Base-by-base conservation (phyloP, 2,329 filamentous ascomycete genomes). In the Thelonectria rubi region DNA sequence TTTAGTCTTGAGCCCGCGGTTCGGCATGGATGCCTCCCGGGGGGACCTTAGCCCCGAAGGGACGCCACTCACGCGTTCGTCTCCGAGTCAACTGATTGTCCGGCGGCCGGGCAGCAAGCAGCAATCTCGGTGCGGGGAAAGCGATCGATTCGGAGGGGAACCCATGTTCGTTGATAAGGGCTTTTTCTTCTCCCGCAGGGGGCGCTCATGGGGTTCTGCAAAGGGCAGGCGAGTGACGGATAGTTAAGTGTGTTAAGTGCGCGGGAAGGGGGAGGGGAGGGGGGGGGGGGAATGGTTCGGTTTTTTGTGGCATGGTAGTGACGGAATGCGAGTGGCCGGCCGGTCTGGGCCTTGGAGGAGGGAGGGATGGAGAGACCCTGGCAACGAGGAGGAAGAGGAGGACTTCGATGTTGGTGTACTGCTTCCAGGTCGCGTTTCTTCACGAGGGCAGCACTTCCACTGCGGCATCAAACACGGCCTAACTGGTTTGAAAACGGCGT, bases 301-400 rank as follows among this genome's bases (percentile, higher is more conserved):
- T 32, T 48, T 55, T 20, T 42, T n/a, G 43, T 48, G 45, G 34
- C 17, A 42, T 17, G 43, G 43, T 20, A 45, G 43, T 39, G 12
- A 32, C 12, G 42, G 40, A 37, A 10, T 21, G 49, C 14, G 24
- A 42, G 20, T 24, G 8, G 40, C 18, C 21, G 42, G 20, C 17
- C 49, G 49, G 24, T 55, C 51, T 24, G 47, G 20, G 21, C 32
- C 43, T 47, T 55, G 32, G 43, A 24, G 43, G 20, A 55, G 18
- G 32, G 14, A n/a, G 32, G 32, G 21, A 45, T 7, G 26, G 12
- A n/a, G 37, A 37, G 30, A 9, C 53, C 53, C 42, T 55, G 51
- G 39, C 15, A 34, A 54, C 24, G 42, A 45, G 24, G 45, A 14
- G 42, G 34, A 24, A 7, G 24, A 24, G 24, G 7, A 24, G 7